These are phyloP conservation scores for Xylaria acuta DNA, from an alignment of 495 filamentous ascomycete genomes.

Conservation along the genomic window DNA sequence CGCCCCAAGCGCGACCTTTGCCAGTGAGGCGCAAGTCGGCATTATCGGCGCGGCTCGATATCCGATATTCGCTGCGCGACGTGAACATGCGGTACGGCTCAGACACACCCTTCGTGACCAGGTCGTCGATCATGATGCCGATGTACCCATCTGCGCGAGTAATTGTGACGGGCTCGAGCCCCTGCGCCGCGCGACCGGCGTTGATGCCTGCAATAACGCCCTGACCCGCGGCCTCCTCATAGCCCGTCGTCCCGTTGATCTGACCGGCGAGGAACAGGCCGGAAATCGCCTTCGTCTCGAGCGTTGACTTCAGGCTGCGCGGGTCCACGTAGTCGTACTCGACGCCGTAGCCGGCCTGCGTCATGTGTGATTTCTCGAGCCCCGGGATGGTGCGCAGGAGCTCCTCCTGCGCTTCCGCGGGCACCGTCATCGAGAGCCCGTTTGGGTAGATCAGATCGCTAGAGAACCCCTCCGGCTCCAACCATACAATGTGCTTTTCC, in stretches of 20 bases:
- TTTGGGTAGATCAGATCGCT: slow-evolving; percentile 95
- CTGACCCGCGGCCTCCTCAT: slow-evolving; percentile 95
- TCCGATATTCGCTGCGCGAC: slow-evolving; percentile 91
- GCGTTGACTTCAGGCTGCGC: slow-evolving; percentile 78
- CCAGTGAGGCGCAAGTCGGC: slow-evolving; percentile 87
- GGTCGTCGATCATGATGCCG: slow-evolving; percentile 98
- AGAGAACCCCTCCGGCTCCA: slow-evolving; percentile 95
- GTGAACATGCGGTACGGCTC: slow-evolving; percentile 99
- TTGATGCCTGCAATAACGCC: slow-evolving; percentile 93
- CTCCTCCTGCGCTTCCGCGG: slow-evolving; percentile 80
- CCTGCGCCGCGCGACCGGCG: slow-evolving; percentile 78
- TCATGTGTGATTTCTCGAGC: slow-evolving; percentile 89
- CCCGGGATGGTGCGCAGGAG: slow-evolving; percentile 85
- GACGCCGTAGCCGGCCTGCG: slow-evolving; percentile 95
- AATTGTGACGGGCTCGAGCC: slow-evolving; percentile 67
- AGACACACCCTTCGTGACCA: slow-evolving; percentile 95
- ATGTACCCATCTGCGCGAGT: slow-evolving; percentile 92
- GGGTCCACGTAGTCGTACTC: slow-evolving; percentile 99
- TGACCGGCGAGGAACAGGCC: slow-evolving; percentile 95
- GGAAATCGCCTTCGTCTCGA: slow-evolving; percentile 91
- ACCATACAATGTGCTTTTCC: slow-evolving; percentile 86
- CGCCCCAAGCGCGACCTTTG: slow-evolving; percentile 75
- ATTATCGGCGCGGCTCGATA: slow-evolving; percentile 90
- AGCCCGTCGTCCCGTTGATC: slow-evolving; percentile 98
- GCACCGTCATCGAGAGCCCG: slow-evolving; percentile 95